Conservation (phyloP, 805 yeast species). For the Candida sonorensis region DNA sequence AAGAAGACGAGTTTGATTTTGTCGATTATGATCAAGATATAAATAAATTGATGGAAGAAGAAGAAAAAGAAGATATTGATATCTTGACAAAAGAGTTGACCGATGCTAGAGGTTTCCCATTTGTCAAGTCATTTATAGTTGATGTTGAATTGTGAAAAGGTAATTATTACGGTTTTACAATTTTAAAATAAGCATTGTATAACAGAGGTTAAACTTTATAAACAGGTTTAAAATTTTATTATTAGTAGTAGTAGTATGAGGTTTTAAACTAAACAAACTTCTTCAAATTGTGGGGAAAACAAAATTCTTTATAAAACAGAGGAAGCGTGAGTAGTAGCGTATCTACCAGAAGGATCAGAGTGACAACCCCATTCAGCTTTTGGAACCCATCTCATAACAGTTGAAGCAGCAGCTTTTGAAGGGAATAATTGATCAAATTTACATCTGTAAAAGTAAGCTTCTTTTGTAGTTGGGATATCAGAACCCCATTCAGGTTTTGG, state of each 20-base stretch:
- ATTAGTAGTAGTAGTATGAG: too few species aligned
- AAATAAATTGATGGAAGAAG: constrained; percentile 54
- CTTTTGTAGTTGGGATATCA: constrained; percentile 95
- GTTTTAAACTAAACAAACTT: too few species aligned
- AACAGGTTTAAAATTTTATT: too few species aligned
- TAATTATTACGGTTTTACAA: not conserved
- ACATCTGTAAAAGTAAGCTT: constrained; percentile 98
- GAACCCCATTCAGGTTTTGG: constrained; percentile 96
- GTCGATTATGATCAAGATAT: constrained; percentile 60
- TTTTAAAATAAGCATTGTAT: too few species aligned
- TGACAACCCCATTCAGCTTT: constrained; percentile 99
- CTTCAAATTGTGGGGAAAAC: too few species aligned
- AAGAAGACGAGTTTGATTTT: constrained; percentile 87
- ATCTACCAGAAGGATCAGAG: constrained; percentile 98
- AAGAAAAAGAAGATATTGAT: constrained; percentile 57
- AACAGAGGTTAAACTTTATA: too few species aligned
- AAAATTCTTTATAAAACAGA: too few species aligned
- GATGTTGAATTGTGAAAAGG: constrained; percentile 15
- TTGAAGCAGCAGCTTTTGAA: constrained; percentile 83
- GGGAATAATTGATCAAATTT: constrained; percentile 93
- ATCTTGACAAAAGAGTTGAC: constrained; percentile 53
- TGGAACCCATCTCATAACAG: constrained; percentile 99
- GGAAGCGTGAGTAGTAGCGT: constrained; percentile 81
- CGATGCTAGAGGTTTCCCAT: constrained; percentile 69
- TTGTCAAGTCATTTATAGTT: constrained; percentile 51